Evolutionary conservation across 2,329 filamentous ascomycete genomes (phyloP).

Genomic region (Thyridium curvatum): DNA sequence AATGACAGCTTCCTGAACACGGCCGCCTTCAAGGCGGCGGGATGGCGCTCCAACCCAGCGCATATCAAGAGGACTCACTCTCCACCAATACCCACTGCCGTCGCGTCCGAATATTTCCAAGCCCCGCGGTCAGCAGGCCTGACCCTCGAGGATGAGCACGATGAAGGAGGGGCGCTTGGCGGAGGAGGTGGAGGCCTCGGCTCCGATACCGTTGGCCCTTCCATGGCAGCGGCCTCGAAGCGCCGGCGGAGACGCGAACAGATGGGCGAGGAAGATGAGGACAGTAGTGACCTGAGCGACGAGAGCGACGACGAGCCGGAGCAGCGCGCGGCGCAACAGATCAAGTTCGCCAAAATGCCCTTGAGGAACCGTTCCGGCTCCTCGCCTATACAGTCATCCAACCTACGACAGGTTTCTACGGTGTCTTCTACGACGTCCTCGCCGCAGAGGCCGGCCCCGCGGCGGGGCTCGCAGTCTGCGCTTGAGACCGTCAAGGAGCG

Average conservation of each 20-base stretch:
- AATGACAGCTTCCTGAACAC: constrained; percentile 76
- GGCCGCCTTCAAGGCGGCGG: constrained; percentile 74
- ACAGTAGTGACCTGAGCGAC: constrained; percentile 79
- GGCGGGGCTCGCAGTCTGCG: constrained; percentile 66
- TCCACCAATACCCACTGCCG: constrained; percentile 75
- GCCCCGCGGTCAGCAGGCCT: constrained; percentile 57
- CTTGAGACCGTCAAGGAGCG: constrained; percentile 65
- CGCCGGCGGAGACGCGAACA: constrained; percentile 62
- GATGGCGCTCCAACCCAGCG: constrained; percentile 68
- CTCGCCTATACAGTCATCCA: constrained; percentile 70
- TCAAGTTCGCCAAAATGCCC: constrained; percentile 95
- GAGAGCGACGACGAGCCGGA: constrained; percentile 77
- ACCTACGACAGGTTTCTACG: constrained; percentile 47
- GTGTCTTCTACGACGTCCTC: constrained; percentile 32
- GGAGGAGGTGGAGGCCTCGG: constrained; percentile 38
- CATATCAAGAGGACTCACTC: constrained; percentile 81
- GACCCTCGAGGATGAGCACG: constrained; percentile 63
- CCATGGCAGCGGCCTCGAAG: constrained; percentile 49
- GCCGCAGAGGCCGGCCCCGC: constrained; percentile 40
- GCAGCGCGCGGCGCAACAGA: constrained; percentile 72
- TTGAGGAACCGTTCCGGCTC: constrained; percentile 80
- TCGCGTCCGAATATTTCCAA: constrained; percentile 80
- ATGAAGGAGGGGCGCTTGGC: constrained; percentile 67
- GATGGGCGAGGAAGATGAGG: constrained; percentile 77
- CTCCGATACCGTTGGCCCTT: constrained; percentile 62